Conservation (phyloP, 306 rosid species). For the Prunus campanulata region DNA sequence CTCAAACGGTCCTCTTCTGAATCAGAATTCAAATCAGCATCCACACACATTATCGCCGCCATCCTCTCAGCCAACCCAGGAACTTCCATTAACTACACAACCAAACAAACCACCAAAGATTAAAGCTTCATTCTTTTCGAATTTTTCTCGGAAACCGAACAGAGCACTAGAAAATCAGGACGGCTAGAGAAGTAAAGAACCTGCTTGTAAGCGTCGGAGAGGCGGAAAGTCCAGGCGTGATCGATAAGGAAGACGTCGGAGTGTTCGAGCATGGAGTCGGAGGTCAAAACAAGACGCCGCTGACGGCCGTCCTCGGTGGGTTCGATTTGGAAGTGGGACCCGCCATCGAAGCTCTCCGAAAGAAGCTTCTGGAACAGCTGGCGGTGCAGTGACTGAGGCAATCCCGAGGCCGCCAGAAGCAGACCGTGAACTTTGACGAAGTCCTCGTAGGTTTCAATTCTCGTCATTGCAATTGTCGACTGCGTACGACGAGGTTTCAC, state of each 20-base stretch:
- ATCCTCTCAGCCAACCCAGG: constrained; percentile 90
- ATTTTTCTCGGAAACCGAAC: constrained; percentile 4
- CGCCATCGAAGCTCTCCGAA: constrained; percentile 76
- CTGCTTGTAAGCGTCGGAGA: constrained; percentile 82
- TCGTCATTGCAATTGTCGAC: constrained; percentile 34
- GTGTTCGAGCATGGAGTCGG: constrained; percentile 48
- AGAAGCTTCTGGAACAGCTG: constrained; percentile 69
- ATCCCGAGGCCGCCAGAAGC: constrained; percentile 64
- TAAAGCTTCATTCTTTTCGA: not conserved
- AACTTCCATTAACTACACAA: constrained; percentile 65
- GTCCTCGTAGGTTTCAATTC: constrained; percentile 68
- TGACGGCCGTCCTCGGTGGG: constrained; percentile 55
- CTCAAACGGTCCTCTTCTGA: constrained; percentile 36
- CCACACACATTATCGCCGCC: constrained; percentile 84
- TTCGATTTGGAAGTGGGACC: constrained; percentile 68
- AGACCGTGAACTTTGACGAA: constrained; percentile 69
- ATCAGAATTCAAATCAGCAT: constrained; percentile 40
- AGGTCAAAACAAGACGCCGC: constrained; percentile 62
- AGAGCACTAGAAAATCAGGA: not conserved
- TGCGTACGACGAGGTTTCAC: constrained; percentile 1
- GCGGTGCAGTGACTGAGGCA: constrained; percentile 56
- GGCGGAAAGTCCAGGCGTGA: constrained; percentile 98
- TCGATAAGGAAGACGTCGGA: constrained; percentile 82
- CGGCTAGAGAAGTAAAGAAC: constrained; percentile 25
- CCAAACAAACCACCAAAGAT: not conserved